Percentiles rank a stretch among this genome's conserved stretches.
These are phyloP conservation scores for Exophiala sideris DNA, from an alignment of 2,329 filamentous ascomycete species.

Conservation along the genomic window DNA sequence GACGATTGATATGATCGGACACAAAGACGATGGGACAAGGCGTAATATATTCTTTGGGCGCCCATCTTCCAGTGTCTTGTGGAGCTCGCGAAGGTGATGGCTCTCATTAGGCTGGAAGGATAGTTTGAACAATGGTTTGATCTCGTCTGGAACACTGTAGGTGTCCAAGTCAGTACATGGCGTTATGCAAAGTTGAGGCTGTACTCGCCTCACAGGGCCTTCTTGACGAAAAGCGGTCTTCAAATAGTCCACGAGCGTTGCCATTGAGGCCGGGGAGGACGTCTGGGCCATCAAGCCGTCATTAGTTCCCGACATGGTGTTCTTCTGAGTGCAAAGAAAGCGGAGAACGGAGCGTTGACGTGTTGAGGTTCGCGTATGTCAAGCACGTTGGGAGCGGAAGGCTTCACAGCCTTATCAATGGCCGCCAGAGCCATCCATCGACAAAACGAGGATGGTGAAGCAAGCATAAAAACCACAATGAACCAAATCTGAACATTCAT, in stretches of 20 bases:
- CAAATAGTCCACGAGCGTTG: slow-evolving; percentile 13
- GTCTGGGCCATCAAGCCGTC: background rate
- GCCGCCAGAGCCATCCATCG: no score
- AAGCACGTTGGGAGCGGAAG: no score
- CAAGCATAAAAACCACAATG: no score
- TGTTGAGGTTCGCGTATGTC: no score
- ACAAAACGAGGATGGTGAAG: no score
- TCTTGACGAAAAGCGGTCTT: slow-evolving; percentile 4
- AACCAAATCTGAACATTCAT: no score
- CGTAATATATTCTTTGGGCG: slow-evolving; percentile 14
- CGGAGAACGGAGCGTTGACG: no score
- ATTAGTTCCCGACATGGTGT: no score
- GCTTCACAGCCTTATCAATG: no score
- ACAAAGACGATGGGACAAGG: slow-evolving; percentile 18
- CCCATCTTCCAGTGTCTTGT: slow-evolving; percentile 12
- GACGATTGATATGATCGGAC: slow-evolving; percentile 15
- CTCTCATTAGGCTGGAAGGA: slow-evolving; percentile 10
- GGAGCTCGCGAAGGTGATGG: slow-evolving; percentile 11
- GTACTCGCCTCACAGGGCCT: slow-evolving; percentile 15
- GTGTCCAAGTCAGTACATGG: background rate
- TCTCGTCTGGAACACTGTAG: slow-evolving; percentile 12
- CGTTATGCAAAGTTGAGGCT: background rate
- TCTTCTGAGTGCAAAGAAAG: no score
- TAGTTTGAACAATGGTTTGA: slow-evolving; percentile 10
- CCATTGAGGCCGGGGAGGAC: slow-evolving; percentile 5